Evolutionary conservation across 768 basidiomycete species (phyloP), one percentile per base, ranked within the genome.

Genomic region (Termitomyces sp.): DNA sequence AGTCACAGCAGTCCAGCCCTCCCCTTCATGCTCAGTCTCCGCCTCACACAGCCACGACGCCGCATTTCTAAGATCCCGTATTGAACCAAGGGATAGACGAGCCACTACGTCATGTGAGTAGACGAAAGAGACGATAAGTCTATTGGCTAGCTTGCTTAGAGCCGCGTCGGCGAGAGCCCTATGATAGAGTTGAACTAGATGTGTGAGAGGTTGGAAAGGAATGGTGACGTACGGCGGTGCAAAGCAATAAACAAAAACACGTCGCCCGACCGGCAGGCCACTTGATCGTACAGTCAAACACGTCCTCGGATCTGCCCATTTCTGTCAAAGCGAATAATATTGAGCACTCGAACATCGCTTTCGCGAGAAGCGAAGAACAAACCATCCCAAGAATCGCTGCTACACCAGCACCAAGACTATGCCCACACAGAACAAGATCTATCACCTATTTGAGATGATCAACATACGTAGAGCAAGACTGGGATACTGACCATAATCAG

Each of bases 71-170:
- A 93, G 76, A 65, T 94, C 89, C 13, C 85, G 81, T 20, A 92
- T 80, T 35, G 88, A 82, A 9, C 90, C 90, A 2, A 93, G 73
- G 1, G 89, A 91, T 2, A 94, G 74, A 27, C 91, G 78, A 3
- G 89, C 82, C 22, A 94, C 87, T 56, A 91, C 76, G 59, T 94
- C 91, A 65, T 90, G 85, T 9, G 90, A 91, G 68, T 91, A 87
- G 0, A 91, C 84, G 58, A 94, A 86, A 5, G 89, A 91, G 9
- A 83, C 79, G 54, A 93, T 82, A 20, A 94, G 73, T 38, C 80
- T 76, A 39, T 79, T 74, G 1, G 85, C 78, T 22, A 88, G 75
- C 40, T 74, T 78, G 52, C 82, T 78, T 16, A 93, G 76, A 15
- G 76, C 72, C 1, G 82, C 72, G 57, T 88, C 86, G 23, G 79